Evolutionary conservation across 805 yeast genomes (phyloP).

Genomic region (Metschnikowia anglica): DNA sequence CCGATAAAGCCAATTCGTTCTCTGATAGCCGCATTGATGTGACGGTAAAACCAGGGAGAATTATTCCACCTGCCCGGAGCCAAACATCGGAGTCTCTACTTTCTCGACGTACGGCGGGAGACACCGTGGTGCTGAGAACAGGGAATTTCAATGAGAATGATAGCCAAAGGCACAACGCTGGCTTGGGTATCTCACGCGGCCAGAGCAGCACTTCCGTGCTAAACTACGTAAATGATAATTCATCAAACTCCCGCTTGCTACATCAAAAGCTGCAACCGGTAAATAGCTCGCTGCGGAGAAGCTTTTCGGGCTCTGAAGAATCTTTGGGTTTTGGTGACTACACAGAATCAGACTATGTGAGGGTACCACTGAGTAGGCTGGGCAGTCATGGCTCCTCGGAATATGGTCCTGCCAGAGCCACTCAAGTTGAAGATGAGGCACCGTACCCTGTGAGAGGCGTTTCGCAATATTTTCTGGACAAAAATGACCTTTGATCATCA

Average conservation of each 20-base stretch:
- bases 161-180: background rate
- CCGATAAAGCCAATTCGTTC: slow-evolving; percentile 1
- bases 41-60: background rate
- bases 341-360: background rate
- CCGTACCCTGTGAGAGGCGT: slow-evolving; percentile 23
- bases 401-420: background rate
- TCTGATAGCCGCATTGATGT: background rate
- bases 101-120: background rate
- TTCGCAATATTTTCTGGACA: slow-evolving; percentile 14
- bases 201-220: background rate
- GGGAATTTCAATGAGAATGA: background rate
- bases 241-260: background rate
- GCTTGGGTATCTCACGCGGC: background rate
- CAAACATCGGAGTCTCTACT: slow-evolving; percentile 3
- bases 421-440: background rate
- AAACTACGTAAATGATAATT: background rate
- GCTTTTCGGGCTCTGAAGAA: background rate
- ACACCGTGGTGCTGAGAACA: background rate
- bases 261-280: background rate
- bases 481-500: background rate
- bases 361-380: background rate
- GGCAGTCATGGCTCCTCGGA: background rate
- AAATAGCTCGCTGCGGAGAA: background rate
- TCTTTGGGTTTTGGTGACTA: background rate
- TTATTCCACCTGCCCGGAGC: slow-evolving; percentile 1